These are phyloP conservation scores for Xylaria sp. DNA, from an alignment of 2,329 filamentous ascomycete genomes.

Conservation along the genomic window DNA sequence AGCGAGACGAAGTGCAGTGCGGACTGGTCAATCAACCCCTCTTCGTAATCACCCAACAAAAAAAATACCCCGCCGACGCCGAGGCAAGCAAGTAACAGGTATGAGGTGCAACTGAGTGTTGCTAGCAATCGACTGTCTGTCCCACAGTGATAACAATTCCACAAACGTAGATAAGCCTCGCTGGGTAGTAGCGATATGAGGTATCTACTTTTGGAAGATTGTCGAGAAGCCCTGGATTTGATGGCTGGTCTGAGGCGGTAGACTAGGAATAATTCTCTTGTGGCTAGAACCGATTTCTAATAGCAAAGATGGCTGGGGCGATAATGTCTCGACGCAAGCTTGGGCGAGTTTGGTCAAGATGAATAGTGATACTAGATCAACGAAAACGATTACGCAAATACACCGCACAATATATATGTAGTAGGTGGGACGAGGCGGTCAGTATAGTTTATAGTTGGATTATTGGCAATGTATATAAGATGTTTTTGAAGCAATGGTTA, in stretches of 20 bases:
- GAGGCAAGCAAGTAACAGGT: constrained; percentile 7
- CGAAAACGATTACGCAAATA: background rate
- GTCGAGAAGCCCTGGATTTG: background rate
- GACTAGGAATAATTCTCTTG: background rate
- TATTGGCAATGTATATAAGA: constrained; percentile 3
- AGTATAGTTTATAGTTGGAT: background rate
- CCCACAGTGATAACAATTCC: constrained; percentile 8
- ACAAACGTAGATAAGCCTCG: constrained; percentile 19
- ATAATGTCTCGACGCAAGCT: constrained; percentile 11
- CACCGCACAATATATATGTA: background rate
- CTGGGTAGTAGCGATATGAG: constrained; percentile 20
- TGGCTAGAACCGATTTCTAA: background rate
- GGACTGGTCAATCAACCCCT: constrained; percentile 20
- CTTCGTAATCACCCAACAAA: constrained; percentile 7
- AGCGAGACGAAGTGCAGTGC: constrained; percentile 8
- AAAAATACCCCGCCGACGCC: constrained; percentile 7
- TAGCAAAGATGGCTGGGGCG: constrained; percentile 4
- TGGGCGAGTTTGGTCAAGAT: background rate
- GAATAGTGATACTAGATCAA: background rate
- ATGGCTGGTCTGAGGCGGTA: background rate
- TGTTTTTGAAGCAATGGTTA: constrained; percentile 1
- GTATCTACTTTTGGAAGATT: background rate
- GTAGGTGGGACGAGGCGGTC: background rate
- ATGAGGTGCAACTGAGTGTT: background rate
- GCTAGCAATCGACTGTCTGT: constrained; percentile 3